Evolutionary conservation across 1,284 basidiomycete species (phyloP).

Genomic region (Rhodotorula sp.): DNA sequence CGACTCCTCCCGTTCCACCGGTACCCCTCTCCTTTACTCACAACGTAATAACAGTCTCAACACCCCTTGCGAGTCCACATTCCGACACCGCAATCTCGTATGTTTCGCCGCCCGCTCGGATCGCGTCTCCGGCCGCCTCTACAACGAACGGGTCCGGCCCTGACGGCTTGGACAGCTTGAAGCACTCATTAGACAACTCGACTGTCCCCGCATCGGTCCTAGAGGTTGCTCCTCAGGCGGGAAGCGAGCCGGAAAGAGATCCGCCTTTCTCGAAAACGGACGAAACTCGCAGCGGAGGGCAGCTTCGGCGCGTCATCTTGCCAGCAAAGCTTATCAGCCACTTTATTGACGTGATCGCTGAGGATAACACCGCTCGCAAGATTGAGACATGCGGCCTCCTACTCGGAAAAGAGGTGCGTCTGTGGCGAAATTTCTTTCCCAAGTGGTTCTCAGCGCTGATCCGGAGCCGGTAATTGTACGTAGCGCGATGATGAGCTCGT

Average conservation of each 20-base stretch:
- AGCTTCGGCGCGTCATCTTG: constrained; percentile 24
- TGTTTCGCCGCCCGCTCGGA: background rate
- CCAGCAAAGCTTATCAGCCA: constrained; percentile 5
- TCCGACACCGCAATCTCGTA: background rate
- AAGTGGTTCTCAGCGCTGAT: too few species aligned
- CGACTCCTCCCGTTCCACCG: too few species aligned
- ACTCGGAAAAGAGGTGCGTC: constrained; percentile 53
- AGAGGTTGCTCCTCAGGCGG: background rate
- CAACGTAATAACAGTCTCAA: too few species aligned
- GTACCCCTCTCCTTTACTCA: too few species aligned
- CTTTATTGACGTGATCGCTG: constrained; percentile 53
- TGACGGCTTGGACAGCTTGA: too few species aligned
- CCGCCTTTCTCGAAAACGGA: background rate
- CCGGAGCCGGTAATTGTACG: too few species aligned
- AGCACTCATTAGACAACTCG: too few species aligned
- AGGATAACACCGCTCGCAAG: constrained; percentile 61
- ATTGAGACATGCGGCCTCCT: constrained; percentile 67
- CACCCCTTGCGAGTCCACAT: too few species aligned
- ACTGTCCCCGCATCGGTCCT: too few species aligned
- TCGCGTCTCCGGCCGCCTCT: background rate
- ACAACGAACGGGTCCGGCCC: too few species aligned
- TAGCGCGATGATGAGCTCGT: constrained; percentile 50
- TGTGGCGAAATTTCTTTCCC: background rate
- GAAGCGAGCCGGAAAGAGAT: background rate
- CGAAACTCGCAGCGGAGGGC: constrained; percentile 17